These are phyloP conservation scores for Yamadazyma olivae DNA, from an alignment of 805 yeast species.

Conservation along the genomic window DNA sequence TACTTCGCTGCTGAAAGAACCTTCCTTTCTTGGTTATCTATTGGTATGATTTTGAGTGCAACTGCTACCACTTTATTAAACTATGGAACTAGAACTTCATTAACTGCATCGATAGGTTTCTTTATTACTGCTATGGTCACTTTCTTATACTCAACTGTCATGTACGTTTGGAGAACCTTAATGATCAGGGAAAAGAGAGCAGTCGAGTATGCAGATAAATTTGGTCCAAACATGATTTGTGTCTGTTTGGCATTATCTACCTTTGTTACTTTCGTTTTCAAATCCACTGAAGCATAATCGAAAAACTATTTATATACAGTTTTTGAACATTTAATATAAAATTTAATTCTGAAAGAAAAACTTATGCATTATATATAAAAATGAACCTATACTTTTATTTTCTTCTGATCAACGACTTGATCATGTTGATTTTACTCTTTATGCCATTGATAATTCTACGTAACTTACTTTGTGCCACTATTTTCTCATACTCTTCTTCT, in stretches of 20 bases:
- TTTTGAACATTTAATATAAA: too few relatives aligned
- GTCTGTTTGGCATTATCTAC: constrained; percentile 68
- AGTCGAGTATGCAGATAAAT: constrained; percentile 77
- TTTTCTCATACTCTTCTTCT: constrained; percentile 52
- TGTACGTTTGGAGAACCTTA: constrained; percentile 77
- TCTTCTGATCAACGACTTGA: neutral
- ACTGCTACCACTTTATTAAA: constrained; percentile 84
- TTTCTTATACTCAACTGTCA: constrained; percentile 65
- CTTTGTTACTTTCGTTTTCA: constrained; percentile 56
- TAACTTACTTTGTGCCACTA: constrained; percentile 16
- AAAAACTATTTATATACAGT: too few relatives aligned
- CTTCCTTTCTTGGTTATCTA: constrained; percentile 88
- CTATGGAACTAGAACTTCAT: constrained; percentile 72
- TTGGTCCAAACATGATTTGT: constrained; percentile 87
- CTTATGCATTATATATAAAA: too few relatives aligned
- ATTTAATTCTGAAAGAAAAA: too few relatives aligned
- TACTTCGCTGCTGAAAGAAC: constrained; percentile 98
- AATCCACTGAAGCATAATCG: constrained; percentile 27
- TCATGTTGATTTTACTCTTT: constrained; percentile 2
- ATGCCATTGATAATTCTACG: constrained; percentile 11
- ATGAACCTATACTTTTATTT: too few relatives aligned
- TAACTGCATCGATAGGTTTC: constrained; percentile 84
- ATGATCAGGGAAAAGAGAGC: constrained; percentile 82
- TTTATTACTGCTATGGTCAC: constrained; percentile 76
- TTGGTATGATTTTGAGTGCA: constrained; percentile 82